Evolutionary conservation across 257 asterid genomes (phyloP), one percentile per base, ranked within the genome.

Genomic region (Schizonepeta tenuifolia): DNA sequence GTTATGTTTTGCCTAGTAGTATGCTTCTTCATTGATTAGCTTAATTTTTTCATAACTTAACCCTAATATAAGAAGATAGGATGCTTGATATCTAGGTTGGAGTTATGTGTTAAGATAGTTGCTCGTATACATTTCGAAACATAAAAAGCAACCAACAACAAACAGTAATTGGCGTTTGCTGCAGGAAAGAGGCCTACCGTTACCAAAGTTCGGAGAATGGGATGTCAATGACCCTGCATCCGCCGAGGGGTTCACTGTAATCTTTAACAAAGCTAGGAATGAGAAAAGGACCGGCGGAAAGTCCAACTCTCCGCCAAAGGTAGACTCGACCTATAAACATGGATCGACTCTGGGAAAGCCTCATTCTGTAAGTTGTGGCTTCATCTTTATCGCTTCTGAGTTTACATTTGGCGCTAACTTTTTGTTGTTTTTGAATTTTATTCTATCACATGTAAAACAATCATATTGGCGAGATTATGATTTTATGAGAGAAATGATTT

Each of bases 301-400:
- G 63, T 59, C 83, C 13, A 93, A 85, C 66, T 83, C 88, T 22
- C 91, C 91, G 1, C 81, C 89, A 3, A 85, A 83, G 79, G 79
- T 70, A 55, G 82, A 64, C 41, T 74, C 93, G 26, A 53, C 80
- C 18, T 77, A 77, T 74, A 82, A 85, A 79, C 86, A 72, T 40
- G 79, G 79, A 65, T 71, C 83, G 40, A 89, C 82, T 70, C 86
- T 89, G 17, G 96, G 93, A 47, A 89, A 87, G 81, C 89, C 87
- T 75, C 93, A 83, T 46, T 73, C 91, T 51, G 96, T 89, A 85
- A 83, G 96, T 80, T 59, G 49, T 38, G 20, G 28, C 36, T 55
- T 4, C 7, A 24, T 11, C 17, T 55, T 24, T 22, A 12, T 20
- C 26, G 13, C 59, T 53, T n/a, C 9, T 50, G 24, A n/a, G 24